phyloP scores from a whole-genome alignment of 2,329 filamentous ascomycete genomes.

The Sordariomycetes sp. region DNA sequence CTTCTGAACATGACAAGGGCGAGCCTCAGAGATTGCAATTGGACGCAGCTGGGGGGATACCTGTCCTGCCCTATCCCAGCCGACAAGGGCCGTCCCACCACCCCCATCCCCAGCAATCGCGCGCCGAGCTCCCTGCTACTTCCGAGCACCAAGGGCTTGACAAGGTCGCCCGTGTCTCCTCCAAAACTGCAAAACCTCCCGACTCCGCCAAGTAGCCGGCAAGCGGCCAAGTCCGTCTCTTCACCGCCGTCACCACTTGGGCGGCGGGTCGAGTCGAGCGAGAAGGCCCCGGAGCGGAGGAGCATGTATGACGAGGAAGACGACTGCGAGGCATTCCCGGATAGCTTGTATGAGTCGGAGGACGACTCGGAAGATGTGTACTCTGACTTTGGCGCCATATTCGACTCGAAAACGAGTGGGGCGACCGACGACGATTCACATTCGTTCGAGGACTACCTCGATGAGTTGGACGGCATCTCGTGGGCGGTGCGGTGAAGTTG shows the following conservation, averaged over 20 bases:
- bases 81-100: background rate
- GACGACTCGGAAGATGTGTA: constrained; percentile 41
- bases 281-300: background rate
- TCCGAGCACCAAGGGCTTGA: background rate
- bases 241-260: constrained; percentile 1
- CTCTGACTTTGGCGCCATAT: constrained; percentile 42
- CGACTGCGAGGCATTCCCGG: constrained; percentile 39
- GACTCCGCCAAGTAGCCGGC: background rate
- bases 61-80: background rate
- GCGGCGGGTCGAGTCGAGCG: background rate
- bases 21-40: background rate
- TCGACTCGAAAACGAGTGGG: constrained; percentile 22
- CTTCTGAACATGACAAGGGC: constrained; percentile 48
- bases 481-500: constrained; percentile 19
- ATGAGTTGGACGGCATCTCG: constrained; percentile 44
- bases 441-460: constrained; percentile 43
- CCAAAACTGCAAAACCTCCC: background rate
- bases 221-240: background rate
- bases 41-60: background rate
- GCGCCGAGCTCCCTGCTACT: background rate
- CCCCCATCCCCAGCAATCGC: background rate
- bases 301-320: constrained; percentile 15
- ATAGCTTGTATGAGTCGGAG: constrained; percentile 26
- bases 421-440: constrained; percentile 19
- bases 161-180: background rate